phyloP scores from a whole-genome alignment of 2,329 filamentous ascomycete species.

The Macrophomina tecta region DNA sequence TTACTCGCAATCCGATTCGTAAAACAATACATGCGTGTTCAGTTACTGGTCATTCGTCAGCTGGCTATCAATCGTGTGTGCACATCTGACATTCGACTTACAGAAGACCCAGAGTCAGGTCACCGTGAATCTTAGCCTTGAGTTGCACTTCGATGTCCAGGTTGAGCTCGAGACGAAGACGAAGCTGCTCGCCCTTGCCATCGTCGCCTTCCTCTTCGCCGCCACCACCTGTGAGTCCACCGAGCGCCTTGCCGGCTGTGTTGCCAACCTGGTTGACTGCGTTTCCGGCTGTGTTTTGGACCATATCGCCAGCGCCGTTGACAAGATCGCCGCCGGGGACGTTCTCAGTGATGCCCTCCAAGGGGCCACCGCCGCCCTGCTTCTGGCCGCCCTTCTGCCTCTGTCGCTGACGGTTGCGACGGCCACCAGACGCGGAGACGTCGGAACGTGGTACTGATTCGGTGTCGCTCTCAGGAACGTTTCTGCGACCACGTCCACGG shows the following conservation, averaged over 20 bases:
- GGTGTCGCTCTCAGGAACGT: conserved; percentile 54
- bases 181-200: conserved; percentile 57
- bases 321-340: conserved; percentile 59
- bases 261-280: conserved; percentile 55
- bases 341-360: conserved; percentile 63
- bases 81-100: conserved; percentile 40
- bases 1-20: conserved; percentile 1
- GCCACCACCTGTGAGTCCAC: conserved; percentile 54
- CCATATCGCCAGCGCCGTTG: conserved; percentile 60
- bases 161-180: conserved; percentile 64
- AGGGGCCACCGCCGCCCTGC: conserved; percentile 53
- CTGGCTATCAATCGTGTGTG: not conserved
- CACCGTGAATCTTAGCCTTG: conserved; percentile 70
- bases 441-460: conserved; percentile 62
- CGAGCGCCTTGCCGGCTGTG: conserved; percentile 53
- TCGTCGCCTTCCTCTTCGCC: conserved; percentile 43
- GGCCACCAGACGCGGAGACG: conserved; percentile 59
- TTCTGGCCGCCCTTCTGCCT: conserved; percentile 53
- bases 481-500: conserved; percentile 56
- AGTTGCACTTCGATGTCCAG: conserved; percentile 68
- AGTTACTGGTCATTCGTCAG: conserved; percentile 29
- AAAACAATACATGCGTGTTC: conserved; percentile 2
- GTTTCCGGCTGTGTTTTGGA: conserved; percentile 62
- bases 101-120: conserved; percentile 64
- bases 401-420: conserved; percentile 61